Conservation (phyloP, 352 stramenopile genomes). For the Saprolegnia diclina region DNA sequence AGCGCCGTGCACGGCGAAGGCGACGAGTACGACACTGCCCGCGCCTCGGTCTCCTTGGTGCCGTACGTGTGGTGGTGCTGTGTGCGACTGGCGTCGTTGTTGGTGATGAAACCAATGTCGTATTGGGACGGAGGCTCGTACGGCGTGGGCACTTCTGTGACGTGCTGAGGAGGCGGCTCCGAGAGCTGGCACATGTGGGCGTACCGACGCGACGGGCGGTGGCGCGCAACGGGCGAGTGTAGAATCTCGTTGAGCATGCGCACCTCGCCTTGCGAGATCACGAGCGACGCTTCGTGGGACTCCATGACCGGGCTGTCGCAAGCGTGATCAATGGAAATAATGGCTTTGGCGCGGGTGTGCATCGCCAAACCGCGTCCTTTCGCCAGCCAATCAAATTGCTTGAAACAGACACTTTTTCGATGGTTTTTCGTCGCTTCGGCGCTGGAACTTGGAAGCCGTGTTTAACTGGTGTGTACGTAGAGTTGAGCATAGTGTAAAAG, state of each 20-base stretch:
- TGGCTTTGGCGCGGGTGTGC: neutral
- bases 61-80: no score
- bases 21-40: no score
- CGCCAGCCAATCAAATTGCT: neutral
- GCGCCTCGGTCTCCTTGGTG: no score
- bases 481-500: no score
- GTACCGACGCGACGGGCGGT: neutral
- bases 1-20: no score
- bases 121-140: neutral
- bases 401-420: no score
- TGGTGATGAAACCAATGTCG: no score
- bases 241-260: slow-evolving; percentile 25
- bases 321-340: neutral
- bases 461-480: no score
- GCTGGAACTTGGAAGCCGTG: no score
- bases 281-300: neutral
- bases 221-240: slow-evolving; percentile 19
- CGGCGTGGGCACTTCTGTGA: neutral
- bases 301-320: neutral
- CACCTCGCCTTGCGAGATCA: slow-evolving; percentile 20
- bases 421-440: no score
- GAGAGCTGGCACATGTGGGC: neutral
- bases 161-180: neutral
- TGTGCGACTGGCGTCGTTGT: no score
- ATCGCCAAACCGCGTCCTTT: neutral